These are phyloP conservation scores for Neocatenulostroma microsporum DNA, from an alignment of 2,329 filamentous ascomycete genomes.

Conservation along the genomic window DNA sequence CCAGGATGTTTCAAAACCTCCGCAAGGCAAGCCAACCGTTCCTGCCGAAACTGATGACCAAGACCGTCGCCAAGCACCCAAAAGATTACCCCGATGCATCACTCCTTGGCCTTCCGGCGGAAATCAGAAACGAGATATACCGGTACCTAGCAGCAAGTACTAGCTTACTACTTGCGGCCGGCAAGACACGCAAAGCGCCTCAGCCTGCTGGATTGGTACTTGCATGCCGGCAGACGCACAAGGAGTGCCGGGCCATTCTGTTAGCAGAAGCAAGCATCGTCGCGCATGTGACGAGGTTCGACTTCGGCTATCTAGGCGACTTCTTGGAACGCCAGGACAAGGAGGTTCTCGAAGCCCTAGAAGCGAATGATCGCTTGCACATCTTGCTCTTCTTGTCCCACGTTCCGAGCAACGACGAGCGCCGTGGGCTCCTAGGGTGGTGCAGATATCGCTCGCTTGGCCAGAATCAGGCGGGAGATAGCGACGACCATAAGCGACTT, in stretches of 20 bases:
- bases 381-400: neutral
- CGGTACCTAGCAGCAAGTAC: neutral
- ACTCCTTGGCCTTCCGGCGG: conserved; percentile 1
- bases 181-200: neutral
- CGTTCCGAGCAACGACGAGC: neutral
- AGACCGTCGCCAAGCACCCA: no score
- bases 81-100: neutral
- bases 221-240: neutral
- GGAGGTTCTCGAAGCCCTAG: neutral
- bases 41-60: neutral
- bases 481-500: neutral
- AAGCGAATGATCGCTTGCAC: neutral
- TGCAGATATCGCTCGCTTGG: no score
- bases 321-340: neutral
- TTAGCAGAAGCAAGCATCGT: neutral
- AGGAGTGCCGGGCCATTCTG: neutral
- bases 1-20: neutral
- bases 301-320: neutral
- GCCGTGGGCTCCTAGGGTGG: no score
- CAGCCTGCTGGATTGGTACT: neutral
- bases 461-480: no score
- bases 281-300: neutral
- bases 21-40: neutral
- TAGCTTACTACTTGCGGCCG: neutral
- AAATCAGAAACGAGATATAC: conserved; percentile 3